phyloP scores from a whole-genome alignment of 805 yeast species.

The Saturnispora quitensis region DNA sequence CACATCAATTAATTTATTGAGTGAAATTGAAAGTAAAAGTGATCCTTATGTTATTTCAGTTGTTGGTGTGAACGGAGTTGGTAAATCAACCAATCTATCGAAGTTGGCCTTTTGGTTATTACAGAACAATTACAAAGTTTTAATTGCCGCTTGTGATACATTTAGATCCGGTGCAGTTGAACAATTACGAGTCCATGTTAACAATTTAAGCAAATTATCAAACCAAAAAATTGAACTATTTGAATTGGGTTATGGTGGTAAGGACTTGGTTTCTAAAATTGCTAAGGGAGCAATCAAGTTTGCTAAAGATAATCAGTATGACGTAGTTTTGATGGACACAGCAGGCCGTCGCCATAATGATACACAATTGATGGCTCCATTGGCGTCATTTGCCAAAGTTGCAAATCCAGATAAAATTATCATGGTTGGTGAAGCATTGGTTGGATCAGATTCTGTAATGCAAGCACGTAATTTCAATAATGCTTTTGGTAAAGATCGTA shows the following conservation, averaged over 20 bases:
- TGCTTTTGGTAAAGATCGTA: conserved; percentile 80
- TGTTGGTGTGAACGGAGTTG: conserved; percentile 97
- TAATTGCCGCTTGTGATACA: conserved; percentile 95
- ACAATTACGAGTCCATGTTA: conserved; percentile 88
- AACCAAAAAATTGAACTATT: conserved; percentile 60
- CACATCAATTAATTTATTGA: conserved; percentile 76
- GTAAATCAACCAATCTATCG: conserved; percentile 91
- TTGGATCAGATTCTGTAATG: conserved; percentile 93
- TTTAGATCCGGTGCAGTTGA: conserved; percentile 99
- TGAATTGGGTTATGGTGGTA: conserved; percentile 95
- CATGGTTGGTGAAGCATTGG: conserved; percentile 98
- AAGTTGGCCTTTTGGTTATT: conserved; percentile 92
- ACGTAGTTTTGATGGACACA: conserved; percentile 88
- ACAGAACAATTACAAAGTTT: conserved; percentile 77
- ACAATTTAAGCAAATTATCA: conserved; percentile 64
- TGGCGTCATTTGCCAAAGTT: conserved; percentile 89
- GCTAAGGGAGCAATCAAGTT: conserved; percentile 84
- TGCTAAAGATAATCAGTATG: conserved; percentile 63
- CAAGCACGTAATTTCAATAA: conserved; percentile 90
- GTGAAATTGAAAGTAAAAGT: conserved; percentile 47
- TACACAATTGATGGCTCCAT: conserved; percentile 88
- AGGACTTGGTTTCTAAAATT: conserved; percentile 85
- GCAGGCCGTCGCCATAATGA: conserved; percentile 98
- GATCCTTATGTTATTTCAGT: conserved; percentile 91
- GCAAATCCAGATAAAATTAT: conserved; percentile 94